phyloP scores from a whole-genome alignment of 2,329 filamentous ascomycete species.

The Aureobasidium sp. region DNA sequence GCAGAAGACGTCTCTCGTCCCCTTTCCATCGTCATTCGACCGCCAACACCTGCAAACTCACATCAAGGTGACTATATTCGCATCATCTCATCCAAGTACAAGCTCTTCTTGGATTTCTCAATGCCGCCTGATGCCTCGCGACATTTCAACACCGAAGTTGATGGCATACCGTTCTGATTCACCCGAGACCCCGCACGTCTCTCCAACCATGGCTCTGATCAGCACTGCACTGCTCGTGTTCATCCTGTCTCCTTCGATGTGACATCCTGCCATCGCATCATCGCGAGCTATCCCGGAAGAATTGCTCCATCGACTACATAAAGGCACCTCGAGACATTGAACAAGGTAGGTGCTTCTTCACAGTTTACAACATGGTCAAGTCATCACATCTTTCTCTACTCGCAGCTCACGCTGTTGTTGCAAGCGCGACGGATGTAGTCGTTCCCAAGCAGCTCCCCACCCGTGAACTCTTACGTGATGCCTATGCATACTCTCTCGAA shows the following conservation, averaged over 20 bases:
- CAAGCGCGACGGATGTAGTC: background rate
- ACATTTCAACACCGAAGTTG: background rate
- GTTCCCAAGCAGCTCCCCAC: background rate
- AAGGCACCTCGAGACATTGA: background rate
- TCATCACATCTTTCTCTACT: background rate
- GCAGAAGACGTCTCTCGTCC: background rate
- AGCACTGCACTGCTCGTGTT: background rate
- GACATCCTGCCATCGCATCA: background rate
- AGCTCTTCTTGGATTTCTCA: too few species aligned
- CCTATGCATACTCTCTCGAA: constrained; percentile 4
- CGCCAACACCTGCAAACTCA: background rate
- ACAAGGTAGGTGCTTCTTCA: background rate
- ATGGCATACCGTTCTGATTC: background rate
- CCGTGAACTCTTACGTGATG: background rate
- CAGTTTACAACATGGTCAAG: background rate
- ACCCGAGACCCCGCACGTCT: background rate
- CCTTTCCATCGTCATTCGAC: background rate
- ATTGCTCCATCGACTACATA: background rate
- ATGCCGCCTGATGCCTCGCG: background rate
- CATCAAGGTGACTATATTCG: too few species aligned
- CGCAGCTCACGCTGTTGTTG: too few species aligned
- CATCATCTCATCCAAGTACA: background rate
- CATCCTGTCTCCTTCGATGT: background rate
- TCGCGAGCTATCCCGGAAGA: background rate
- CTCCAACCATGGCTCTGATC: background rate